Evolutionary conservation across 176 grass and related monocot genomes (phyloP).

Genomic region (Phyllostachys edulis): DNA sequence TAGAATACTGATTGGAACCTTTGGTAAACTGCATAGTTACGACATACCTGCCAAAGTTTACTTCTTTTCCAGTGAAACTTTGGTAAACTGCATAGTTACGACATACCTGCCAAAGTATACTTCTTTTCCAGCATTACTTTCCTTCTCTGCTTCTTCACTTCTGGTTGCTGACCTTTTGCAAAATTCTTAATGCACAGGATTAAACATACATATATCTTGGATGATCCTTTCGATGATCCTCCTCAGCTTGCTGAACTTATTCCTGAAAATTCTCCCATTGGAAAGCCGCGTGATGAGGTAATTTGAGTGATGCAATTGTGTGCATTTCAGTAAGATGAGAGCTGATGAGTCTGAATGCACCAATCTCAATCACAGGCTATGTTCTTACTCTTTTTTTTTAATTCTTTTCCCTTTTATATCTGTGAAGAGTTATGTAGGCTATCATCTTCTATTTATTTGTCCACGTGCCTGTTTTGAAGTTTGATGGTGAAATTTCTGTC

Average conservation of each 20-base stretch:
- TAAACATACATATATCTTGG: constrained; percentile 92
- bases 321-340: no score
- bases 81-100: constrained; percentile 23
- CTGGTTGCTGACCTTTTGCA: not conserved
- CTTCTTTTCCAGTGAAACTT: not conserved
- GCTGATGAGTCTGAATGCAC: no score
- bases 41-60: not conserved
- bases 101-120: not conserved
- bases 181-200: constrained; percentile 50
- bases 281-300: constrained; percentile 84
- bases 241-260: constrained; percentile 74
- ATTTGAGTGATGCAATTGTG: not conserved
- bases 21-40: constrained; percentile 23
- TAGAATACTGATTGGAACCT: constrained; percentile 16
- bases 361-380: no score
- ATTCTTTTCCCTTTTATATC: no score
- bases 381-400: no score
- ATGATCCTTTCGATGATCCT: constrained; percentile 53
- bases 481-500: not conserved
- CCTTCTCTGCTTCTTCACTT: no score
- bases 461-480: not conserved
- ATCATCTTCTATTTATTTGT: no score
- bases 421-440: no score
- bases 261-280: constrained; percentile 81
- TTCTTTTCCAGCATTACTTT: not conserved